phyloP scores from a whole-genome alignment of 2,329 filamentous ascomycete species.

The Ophiostoma populinum region DNA sequence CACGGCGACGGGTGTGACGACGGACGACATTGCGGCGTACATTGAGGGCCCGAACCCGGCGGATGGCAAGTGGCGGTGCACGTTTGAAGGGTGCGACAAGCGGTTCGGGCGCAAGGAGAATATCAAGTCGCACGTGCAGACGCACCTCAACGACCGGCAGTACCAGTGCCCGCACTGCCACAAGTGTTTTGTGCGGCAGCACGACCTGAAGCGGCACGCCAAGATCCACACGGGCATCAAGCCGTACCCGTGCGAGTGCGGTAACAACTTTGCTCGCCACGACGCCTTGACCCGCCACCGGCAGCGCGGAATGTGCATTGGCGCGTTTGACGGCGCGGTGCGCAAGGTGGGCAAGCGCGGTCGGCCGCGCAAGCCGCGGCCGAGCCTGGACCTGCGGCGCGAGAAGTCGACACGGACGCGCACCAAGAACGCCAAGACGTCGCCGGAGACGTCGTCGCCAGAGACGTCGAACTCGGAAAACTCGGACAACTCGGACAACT shows the following conservation, averaged over 20 bases:
- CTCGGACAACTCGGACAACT: conserved; percentile 39
- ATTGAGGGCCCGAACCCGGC: conserved; percentile 54
- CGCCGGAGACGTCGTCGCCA: conserved; percentile 25
- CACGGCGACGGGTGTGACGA: conserved; percentile 67
- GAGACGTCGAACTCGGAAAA: conserved; percentile 32
- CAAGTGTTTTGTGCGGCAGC: conserved; percentile 92
- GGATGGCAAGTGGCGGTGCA: conserved; percentile 67
- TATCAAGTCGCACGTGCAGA: conserved; percentile 96
- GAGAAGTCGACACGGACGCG: conserved; percentile 40
- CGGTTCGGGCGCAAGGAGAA: conserved; percentile 96
- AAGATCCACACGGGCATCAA: conserved; percentile 97
- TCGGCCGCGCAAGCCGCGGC: conserved; percentile 43
- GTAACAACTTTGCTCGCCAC: conserved; percentile 85
- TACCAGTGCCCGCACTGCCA: conserved; percentile 85
- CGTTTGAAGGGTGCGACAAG: conserved; percentile 63
- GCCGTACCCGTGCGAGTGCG: conserved; percentile 85
- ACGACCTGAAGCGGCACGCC: conserved; percentile 90
- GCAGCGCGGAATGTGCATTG: conserved; percentile 91
- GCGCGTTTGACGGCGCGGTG: conserved; percentile 68
- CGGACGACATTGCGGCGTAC: conserved; percentile 65
- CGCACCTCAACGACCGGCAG: conserved; percentile 88
- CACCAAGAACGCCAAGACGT: conserved; percentile 33
- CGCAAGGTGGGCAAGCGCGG: conserved; percentile 45
- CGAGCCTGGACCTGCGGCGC: conserved; percentile 36
- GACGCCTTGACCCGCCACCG: conserved; percentile 88